Percentiles rank a stretch among this genome's conserved stretches.
phyloP scores from a whole-genome alignment of 768 basidiomycete species.

The Mycena epipterygia region DNA sequence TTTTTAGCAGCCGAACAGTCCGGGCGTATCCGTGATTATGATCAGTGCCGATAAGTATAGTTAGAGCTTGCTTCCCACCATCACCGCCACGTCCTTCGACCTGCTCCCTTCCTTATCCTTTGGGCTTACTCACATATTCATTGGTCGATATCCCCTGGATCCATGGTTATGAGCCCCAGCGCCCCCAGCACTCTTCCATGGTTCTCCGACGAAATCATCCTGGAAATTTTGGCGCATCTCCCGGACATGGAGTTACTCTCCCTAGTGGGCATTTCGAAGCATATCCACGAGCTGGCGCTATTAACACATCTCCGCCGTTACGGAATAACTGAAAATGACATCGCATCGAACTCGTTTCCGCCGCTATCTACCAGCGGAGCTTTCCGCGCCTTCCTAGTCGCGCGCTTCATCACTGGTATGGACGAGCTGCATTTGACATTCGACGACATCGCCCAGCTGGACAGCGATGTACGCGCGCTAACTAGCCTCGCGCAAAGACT shows the following conservation, averaged over 20 bases:
- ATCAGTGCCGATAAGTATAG: too few relatives aligned
- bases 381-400: constrained; percentile 15
- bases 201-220: constrained; percentile 11
- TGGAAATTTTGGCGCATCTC: constrained; percentile 18
- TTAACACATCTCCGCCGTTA: constrained; percentile 6
- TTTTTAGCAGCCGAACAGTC: too few relatives aligned
- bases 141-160: too few relatives aligned
- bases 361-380: constrained; percentile 6
- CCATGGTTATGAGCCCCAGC: too few relatives aligned
- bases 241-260: constrained; percentile 12
- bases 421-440: neutral
- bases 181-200: neutral
- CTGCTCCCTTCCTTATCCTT: too few relatives aligned
- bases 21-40: too few relatives aligned
- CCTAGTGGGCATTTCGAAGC: constrained; percentile 9
- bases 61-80: too few relatives aligned
- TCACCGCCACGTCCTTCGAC: too few relatives aligned
- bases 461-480: constrained; percentile 3
- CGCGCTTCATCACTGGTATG: constrained; percentile 12
- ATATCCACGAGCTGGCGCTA: constrained; percentile 18
- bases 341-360: neutral
- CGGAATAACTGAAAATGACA: constrained; percentile 17
- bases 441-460: neutral
- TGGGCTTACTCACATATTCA: too few relatives aligned
- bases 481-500: neutral